Evolutionary conservation across 2,329 filamentous ascomycete species (phyloP).

Genomic region (Diaporthe nobilis): DNA sequence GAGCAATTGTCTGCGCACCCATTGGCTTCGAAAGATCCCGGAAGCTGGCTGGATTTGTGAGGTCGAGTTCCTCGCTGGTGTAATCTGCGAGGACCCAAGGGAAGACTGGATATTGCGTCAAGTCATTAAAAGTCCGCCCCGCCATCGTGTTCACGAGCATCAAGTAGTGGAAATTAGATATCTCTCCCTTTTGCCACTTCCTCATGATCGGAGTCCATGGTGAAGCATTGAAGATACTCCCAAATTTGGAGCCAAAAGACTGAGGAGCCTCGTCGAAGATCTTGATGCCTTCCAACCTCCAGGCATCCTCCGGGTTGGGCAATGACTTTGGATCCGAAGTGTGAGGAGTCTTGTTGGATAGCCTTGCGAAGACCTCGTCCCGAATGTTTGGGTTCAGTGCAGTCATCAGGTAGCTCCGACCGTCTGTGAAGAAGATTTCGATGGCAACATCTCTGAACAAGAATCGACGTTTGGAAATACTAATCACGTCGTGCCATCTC

Average conservation of each 20-base stretch:
- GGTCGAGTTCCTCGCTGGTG: slow-evolving; percentile 90
- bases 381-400: slow-evolving; percentile 80
- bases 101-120: slow-evolving; percentile 98
- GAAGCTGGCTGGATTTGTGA: slow-evolving; percentile 87
- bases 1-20: slow-evolving; percentile 85
- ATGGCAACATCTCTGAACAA: slow-evolving; percentile 95
- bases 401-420: slow-evolving; percentile 93
- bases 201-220: slow-evolving; percentile 88
- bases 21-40: slow-evolving; percentile 95
- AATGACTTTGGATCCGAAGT: slow-evolving; percentile 78
- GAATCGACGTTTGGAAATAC: slow-evolving; percentile 95
- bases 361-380: slow-evolving; percentile 84
- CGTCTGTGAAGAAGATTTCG: slow-evolving; percentile 98
- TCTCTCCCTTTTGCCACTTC: slow-evolving; percentile 92
- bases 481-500: slow-evolving; percentile 95
- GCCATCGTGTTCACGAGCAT: slow-evolving; percentile 99
- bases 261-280: slow-evolving; percentile 72
- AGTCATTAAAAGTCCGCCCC: slow-evolving; percentile 95
- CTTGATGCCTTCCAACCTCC: slow-evolving; percentile 89
- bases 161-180: slow-evolving; percentile 98
- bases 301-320: slow-evolving; percentile 87
- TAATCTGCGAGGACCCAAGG: slow-evolving; percentile 98
- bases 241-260: slow-evolving; percentile 87
- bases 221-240: slow-evolving; percentile 89
- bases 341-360: slow-evolving; percentile 85